Conservation (phyloP, 2,329 filamentous ascomycete genomes). For the Teratosphaeria viscida region DNA sequence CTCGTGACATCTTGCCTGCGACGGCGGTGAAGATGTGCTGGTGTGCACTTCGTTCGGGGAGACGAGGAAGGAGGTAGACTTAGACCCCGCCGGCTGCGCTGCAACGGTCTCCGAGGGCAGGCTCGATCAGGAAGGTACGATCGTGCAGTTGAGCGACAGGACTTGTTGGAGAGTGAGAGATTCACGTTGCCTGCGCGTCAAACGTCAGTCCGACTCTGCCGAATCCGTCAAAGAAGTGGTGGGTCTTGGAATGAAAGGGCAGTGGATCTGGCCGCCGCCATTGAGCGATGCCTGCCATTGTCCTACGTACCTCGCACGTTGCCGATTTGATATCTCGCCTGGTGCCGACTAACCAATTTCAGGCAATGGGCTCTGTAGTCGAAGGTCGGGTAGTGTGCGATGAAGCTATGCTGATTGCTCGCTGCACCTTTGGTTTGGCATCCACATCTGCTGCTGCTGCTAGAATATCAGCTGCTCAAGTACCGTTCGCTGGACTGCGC, state of each 20-base stretch:
- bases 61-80: neutral
- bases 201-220: neutral
- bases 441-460: neutral
- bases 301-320: neutral
- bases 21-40: neutral
- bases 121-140: neutral
- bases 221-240: neutral
- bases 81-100: neutral
- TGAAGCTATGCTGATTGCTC: neutral
- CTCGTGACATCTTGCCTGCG: conserved; percentile 8
- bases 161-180: no score
- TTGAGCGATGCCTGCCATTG: neutral
- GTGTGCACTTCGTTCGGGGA: neutral
- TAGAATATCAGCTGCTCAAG: neutral
- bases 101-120: neutral
- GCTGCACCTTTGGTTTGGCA: neutral
- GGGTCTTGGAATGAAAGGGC: neutral
- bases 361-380: neutral
- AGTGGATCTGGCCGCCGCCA: neutral
- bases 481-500: neutral
- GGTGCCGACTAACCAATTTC: neutral
- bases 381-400: no score
- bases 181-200: neutral
- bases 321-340: neutral
- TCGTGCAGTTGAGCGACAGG: neutral